phyloP scores from a whole-genome alignment of 2,329 filamentous ascomycete species.

The Fusarium austroafricanum region DNA sequence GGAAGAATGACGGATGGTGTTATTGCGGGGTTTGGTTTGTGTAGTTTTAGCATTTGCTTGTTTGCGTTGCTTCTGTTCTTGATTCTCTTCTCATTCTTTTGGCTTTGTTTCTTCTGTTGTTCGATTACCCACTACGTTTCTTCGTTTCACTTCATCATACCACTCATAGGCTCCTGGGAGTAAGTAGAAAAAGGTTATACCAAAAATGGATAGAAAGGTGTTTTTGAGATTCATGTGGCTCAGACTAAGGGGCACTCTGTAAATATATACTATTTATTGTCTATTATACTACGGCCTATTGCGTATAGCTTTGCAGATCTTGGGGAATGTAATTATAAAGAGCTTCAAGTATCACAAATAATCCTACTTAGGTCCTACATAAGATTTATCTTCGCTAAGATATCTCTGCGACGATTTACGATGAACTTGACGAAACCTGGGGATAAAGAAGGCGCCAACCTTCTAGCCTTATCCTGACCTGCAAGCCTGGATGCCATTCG shows the following conservation, averaged over 20 bases:
- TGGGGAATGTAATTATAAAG: not conserved
- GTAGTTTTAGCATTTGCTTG: constrained; percentile 34
- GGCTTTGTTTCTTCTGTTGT: constrained; percentile 18
- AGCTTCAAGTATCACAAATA: too few species aligned
- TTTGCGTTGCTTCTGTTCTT: constrained; percentile 8
- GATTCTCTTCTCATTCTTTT: constrained; percentile 8
- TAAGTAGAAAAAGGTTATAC: constrained; percentile 48
- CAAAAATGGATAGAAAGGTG: constrained; percentile 48
- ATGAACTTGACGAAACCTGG: not conserved
- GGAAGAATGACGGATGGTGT: constrained; percentile 32
- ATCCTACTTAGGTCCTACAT: too few species aligned
- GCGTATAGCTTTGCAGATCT: not conserved
- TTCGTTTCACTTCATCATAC: constrained; percentile 40
- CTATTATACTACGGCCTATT: not conserved
- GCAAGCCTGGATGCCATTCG: not conserved
- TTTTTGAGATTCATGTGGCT: constrained; percentile 29
- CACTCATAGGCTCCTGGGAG: constrained; percentile 44
- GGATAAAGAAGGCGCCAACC: not conserved
- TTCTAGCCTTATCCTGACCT: not conserved
- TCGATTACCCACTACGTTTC: constrained; percentile 29
- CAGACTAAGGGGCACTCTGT: not conserved
- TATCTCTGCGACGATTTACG: not conserved
- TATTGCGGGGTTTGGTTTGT: constrained; percentile 30
- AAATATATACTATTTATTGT: not conserved
- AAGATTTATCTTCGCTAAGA: not conserved